A percentile compares a stretch with the other conserved stretches of the same genome.
Conservation (phyloP, 2,329 filamentous ascomycete species). For the Colletotrichum navitas region DNA sequence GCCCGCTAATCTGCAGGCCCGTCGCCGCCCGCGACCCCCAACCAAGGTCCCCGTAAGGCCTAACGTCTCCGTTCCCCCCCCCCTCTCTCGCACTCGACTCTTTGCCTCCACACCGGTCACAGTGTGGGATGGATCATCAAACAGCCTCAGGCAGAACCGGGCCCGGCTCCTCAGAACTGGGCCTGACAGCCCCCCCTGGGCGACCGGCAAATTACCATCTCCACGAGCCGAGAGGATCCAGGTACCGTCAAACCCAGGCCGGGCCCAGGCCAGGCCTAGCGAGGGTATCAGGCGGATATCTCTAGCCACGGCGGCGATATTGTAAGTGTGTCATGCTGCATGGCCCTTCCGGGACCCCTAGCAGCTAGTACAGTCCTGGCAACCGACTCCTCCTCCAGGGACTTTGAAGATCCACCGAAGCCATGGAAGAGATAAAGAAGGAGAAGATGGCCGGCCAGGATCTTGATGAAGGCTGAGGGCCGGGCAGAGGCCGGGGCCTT, state of each 20-base stretch:
- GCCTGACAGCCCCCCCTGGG: slow-evolving; percentile 9
- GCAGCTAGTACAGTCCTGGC: background rate
- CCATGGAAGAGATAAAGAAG: background rate
- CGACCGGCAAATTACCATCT: background rate
- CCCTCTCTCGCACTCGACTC: background rate
- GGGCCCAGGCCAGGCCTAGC: background rate
- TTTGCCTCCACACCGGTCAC: background rate
- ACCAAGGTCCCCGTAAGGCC: slow-evolving; percentile 7
- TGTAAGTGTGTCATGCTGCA: background rate
- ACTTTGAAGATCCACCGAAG: slow-evolving; percentile 9
- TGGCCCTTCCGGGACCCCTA: background rate
- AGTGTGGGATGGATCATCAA: background rate
- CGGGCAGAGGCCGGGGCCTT: background rate
- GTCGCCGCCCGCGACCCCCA: slow-evolving; percentile 35
- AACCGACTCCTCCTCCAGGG: background rate
- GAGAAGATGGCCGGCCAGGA: background rate
- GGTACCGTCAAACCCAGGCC: background rate
- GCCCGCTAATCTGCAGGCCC: slow-evolving; percentile 42
- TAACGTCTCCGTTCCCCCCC: background rate
- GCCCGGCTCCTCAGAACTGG: slow-evolving; percentile 2
- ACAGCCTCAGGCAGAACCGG: slow-evolving; percentile 1
- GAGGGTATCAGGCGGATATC: slow-evolving; percentile 12
- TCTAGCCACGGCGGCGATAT: slow-evolving; percentile 12
- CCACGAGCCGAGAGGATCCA: slow-evolving; percentile 9
- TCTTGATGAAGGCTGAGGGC: slow-evolving; percentile 3